Base-by-base conservation (phyloP, 495 filamentous ascomycete species). In the Margaritispora aquatica region DNA sequence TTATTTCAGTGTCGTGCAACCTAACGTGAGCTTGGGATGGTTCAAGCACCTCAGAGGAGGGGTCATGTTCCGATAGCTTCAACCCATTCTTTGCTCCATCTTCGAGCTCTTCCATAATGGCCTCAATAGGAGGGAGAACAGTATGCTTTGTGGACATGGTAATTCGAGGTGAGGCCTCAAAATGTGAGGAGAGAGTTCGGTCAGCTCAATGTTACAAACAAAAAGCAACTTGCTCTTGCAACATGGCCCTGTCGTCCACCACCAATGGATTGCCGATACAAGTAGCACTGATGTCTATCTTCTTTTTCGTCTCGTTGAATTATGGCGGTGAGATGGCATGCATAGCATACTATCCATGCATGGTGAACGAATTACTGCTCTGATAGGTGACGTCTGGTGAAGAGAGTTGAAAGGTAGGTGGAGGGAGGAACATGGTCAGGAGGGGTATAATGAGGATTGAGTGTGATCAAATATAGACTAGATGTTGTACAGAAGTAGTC, bases 111-210 rank as follows among this genome's bases (percentile, higher is more conserved):
- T 65, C 66, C 5, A 55, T 22, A 22, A 68, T 68, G 47, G 61
- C 29, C 46, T 63, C 51, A 21, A 63, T 31, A 2, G 54, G 58
- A 48, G 46, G 51, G 23, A 17, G 22, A 59, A 44, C 29, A 5
- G 29, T 34, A 13, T 68, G 65, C 53, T 54, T 68, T 2, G 66
- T 55, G 4, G 58, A 55, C 63, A 66, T 66, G 46, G 52, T 55
- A n/a, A 29, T 7, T 52, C 17, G n/a, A n/a, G n/a, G n/a, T n/a
- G n/a, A n/a, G n/a, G n/a, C n/a, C n/a, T n/a, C n/a, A n/a, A n/a
- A n/a, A n/a, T n/a, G n/a, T n/a, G n/a, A n/a, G n/a, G n/a, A n/a
- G n/a, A n/a, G 47, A 15, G 34, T 24, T n/a, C 26, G 47, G 60
- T 57, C 55, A 65, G 56, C 44, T 57, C 41, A 44, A 2, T 17